phyloP scores from a whole-genome alignment of 2,329 filamentous ascomycete genomes.

The Cordyceps cicadae region DNA sequence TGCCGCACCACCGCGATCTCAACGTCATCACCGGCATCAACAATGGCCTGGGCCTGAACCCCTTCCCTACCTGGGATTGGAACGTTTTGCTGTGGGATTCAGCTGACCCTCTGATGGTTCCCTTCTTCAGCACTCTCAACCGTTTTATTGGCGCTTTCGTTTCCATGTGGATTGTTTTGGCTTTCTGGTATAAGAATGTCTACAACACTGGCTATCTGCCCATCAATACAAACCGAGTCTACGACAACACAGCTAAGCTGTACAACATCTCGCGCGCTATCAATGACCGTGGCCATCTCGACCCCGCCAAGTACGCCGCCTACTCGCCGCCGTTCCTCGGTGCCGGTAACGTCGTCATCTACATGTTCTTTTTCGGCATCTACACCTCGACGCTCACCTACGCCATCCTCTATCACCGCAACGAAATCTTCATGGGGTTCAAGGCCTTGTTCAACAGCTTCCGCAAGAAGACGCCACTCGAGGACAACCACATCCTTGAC shows the following conservation, averaged over 20 bases:
- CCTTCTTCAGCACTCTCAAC: slow-evolving; percentile 54
- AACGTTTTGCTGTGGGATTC: slow-evolving; percentile 37
- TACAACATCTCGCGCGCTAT: slow-evolving; percentile 40
- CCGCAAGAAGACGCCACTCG: slow-evolving; percentile 29
- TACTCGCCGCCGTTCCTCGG: slow-evolving; percentile 46
- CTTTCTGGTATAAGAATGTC: slow-evolving; percentile 50
- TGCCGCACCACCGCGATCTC: slow-evolving; percentile 35
- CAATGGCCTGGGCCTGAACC: slow-evolving; percentile 38
- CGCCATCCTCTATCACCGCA: slow-evolving; percentile 42
- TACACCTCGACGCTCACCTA: slow-evolving; percentile 45
- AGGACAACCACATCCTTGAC: slow-evolving; percentile 32
- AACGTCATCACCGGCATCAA: slow-evolving; percentile 36
- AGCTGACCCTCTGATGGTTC: slow-evolving; percentile 38
- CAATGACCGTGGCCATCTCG: slow-evolving; percentile 36
- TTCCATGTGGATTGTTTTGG: slow-evolving; percentile 46
- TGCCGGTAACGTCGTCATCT: slow-evolving; percentile 42
- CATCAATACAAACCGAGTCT: slow-evolving; percentile 44
- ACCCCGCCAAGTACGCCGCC: slow-evolving; percentile 35
- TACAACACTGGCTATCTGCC: slow-evolving; percentile 49
- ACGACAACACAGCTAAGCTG: slow-evolving; percentile 37
- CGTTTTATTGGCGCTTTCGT: slow-evolving; percentile 49
- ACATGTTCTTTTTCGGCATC: slow-evolving; percentile 48
- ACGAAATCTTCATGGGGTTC: slow-evolving; percentile 42
- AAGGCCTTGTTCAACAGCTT: slow-evolving; percentile 38
- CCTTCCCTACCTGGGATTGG: slow-evolving; percentile 41